Evolutionary conservation across 116 monocot genomes (phyloP).

Genomic region (Cymodocea nodosa): DNA sequence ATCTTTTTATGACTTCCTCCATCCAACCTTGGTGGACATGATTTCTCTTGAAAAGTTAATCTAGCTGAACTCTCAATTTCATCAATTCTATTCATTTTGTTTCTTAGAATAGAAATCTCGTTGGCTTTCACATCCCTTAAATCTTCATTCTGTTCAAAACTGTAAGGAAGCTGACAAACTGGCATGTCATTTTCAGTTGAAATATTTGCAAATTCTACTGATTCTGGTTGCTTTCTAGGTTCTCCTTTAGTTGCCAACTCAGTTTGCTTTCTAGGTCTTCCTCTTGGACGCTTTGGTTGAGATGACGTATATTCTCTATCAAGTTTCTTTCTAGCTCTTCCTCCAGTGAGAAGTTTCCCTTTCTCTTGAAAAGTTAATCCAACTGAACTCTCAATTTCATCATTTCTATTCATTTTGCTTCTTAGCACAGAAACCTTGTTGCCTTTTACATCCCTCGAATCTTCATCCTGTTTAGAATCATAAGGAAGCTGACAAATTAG

Average conservation of each 20-base stretch:
- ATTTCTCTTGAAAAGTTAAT: neutral
- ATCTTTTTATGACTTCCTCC: neutral
- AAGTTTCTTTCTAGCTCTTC: no score
- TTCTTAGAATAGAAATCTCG: neutral
- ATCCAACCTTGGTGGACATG: neutral
- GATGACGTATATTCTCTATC: no score
- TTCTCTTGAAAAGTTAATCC: neutral
- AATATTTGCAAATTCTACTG: no score
- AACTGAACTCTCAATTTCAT: neutral
- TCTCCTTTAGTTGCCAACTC: neutral
- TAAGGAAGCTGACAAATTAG: neutral
- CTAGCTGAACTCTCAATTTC: neutral
- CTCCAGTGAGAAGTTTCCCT: no score
- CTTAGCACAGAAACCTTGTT: neutral
- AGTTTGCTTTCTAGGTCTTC: constrained; percentile 17
- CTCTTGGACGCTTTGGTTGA: constrained; percentile 12
- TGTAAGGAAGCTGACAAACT: neutral
- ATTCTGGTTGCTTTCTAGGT: no score
- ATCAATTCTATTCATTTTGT: neutral
- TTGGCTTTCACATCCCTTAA: neutral
- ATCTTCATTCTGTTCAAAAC: neutral
- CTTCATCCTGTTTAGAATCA: neutral
- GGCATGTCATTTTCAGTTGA: no score
- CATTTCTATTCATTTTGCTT: neutral
- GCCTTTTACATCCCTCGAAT: neutral